Percentiles rank a stretch among this genome's conserved stretches.
phyloP scores from a whole-genome alignment of 345 rosid genomes.

The Ailanthus altissimus region DNA sequence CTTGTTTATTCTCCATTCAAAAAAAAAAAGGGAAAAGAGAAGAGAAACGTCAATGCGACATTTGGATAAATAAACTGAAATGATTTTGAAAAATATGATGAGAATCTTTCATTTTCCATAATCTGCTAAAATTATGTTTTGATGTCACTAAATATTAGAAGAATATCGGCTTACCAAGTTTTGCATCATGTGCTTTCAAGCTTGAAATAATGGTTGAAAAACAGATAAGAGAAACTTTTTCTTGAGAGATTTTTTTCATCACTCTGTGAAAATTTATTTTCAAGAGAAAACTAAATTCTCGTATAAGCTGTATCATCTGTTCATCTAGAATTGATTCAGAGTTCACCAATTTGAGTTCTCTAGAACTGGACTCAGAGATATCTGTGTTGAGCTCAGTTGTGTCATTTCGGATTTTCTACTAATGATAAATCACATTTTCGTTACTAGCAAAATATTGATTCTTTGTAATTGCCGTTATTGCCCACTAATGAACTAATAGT shows the following conservation, averaged over 20 bases:
- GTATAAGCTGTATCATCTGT: neutral
- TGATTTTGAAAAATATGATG: neutral
- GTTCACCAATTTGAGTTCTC: neutral
- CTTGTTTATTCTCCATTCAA: neutral
- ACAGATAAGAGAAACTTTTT: neutral
- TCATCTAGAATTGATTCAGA: neutral
- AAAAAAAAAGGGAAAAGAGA: too few species aligned
- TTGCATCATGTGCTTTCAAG: neutral
- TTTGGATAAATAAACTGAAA: neutral
- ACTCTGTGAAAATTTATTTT: neutral
- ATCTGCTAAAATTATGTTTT: neutral
- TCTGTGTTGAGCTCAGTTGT: neutral
- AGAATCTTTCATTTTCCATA: neutral
- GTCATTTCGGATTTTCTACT: neutral
- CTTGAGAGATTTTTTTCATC: neutral
- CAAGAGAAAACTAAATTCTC: too few species aligned
- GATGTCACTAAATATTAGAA: neutral
- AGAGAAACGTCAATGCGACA: neutral
- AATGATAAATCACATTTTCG: neutral
- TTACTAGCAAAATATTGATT: neutral
- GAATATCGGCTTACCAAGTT: neutral
- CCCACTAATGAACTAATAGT: neutral
- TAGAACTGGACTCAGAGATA: neutral
- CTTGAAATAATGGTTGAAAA: neutral
- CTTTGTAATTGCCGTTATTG: neutral